A percentile compares a stretch with the other conserved stretches of the same genome.
Evolutionary conservation across 2,329 filamentous ascomycete species (phyloP).

Genomic region (Cercospora berteroae): DNA sequence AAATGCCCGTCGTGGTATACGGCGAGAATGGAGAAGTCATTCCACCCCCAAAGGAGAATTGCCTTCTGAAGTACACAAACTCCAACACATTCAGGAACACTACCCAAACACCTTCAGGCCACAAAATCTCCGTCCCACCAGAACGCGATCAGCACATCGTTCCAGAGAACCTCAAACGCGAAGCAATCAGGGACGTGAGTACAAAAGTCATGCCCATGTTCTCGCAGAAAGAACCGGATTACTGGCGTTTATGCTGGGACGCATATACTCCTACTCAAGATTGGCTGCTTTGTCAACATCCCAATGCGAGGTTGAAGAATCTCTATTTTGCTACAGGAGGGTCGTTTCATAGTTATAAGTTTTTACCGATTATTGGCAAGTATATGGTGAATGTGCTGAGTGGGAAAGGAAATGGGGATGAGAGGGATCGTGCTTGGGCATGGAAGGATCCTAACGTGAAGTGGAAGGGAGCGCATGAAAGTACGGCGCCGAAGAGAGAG

Average conservation of each 20-base stretch:
- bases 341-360: conserved; percentile 56
- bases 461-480: conserved; percentile 22
- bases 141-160: conserved; percentile 18
- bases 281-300: conserved; percentile 56
- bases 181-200: conserved; percentile 18
- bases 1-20: conserved; percentile 55
- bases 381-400: conserved; percentile 52
- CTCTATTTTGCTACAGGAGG: conserved; percentile 62
- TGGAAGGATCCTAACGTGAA: conserved; percentile 20
- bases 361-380: conserved; percentile 61
- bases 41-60: conserved; percentile 49
- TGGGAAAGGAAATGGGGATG: conserved; percentile 39
- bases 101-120: conserved; percentile 47
- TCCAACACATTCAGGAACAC: conserved; percentile 56
- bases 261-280: conserved; percentile 62
- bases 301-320: conserved; percentile 50
- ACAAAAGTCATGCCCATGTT: conserved; percentile 38
- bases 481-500: conserved; percentile 23
- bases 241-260: conserved; percentile 57
- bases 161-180: conserved; percentile 17
- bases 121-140: conserved; percentile 53
- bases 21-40: conserved; percentile 49
- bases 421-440: conserved; percentile 35
- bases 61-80: conserved; percentile 61
- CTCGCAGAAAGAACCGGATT: conserved; percentile 37